Evolutionary conservation across 1,284 basidiomycete species (phyloP), one percentile per base, ranked within the genome.

Genomic region (Naganishia albida): DNA sequence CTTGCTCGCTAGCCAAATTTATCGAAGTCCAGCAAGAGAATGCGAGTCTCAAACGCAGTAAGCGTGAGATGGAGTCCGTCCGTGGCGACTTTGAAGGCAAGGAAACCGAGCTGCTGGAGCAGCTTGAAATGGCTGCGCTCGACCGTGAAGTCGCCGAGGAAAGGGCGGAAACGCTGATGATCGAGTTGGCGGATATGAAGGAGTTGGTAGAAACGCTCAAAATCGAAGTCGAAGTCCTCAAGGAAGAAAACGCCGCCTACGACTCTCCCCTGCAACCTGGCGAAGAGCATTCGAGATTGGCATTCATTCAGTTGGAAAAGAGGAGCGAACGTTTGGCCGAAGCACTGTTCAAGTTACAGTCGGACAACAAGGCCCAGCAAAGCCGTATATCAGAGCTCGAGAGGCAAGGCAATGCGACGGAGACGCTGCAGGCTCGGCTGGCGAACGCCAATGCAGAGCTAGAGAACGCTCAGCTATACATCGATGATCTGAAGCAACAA

Each of bases 141-240:
- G 96, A 99, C 77, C 93, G 93, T 77, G 96, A 99, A 77, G 88
- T 99, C 60, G 95, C 95, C 0, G 96, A 99, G 76, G 95, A 98
- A 77, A 87, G 87, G 70, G 88, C 90, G 0, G 95, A 98, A 75
- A 77, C 86, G 0, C 87, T 88, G 0, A 88, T 92, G 75, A 77
- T 82, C 0, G 91, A 94, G 71, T 72, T 93, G 34, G 89, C 89
- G 68, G 87, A 87, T 48, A 75, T 88, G 62, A 88, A 84, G 69
- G 93, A 96, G 77, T 85, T 83, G 70, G 71, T 91, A 30, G 89
- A 89, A n/a, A 85, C 90, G 63, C 73, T 90, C 44, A 88, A 96
- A 74, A 85, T 96, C 23, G 94, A 97, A 75, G 80, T 94, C 48
- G 86, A 87, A 16, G 87, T 91, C 12, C 69, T 95, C 67, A 87